Percentiles rank a stretch among this genome's conserved stretches.
Conservation (phyloP, 805 yeast genomes). For the Zygotorulaspora danielsina region DNA sequence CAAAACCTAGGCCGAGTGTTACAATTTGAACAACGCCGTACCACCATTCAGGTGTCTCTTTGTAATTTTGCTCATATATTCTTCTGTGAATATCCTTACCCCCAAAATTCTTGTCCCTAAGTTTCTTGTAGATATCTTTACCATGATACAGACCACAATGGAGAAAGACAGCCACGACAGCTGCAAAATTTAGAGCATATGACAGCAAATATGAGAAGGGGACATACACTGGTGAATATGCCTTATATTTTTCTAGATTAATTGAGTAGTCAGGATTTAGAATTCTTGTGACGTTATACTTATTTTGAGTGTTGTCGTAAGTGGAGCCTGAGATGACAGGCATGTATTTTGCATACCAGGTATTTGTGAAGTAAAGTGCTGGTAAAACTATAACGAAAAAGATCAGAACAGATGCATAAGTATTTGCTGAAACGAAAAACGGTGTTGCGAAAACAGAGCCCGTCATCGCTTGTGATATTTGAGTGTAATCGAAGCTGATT, state of each 20-base stretch:
- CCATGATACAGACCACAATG: constrained; percentile 59
- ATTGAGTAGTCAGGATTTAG: constrained; percentile 42
- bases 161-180: constrained; percentile 55
- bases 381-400: constrained; percentile 49
- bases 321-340: constrained; percentile 53
- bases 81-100: constrained; percentile 46
- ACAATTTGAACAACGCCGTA: constrained; percentile 37
- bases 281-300: constrained; percentile 47
- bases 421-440: constrained; percentile 37
- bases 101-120: constrained; percentile 41
- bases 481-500: constrained; percentile 55
- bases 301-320: constrained; percentile 44
- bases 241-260: constrained; percentile 43
- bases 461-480: constrained; percentile 44
- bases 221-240: constrained; percentile 55
- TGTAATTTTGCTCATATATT: constrained; percentile 48
- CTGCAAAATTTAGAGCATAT: constrained; percentile 58
- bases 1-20: constrained; percentile 31
- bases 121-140: constrained; percentile 45
- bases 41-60: constrained; percentile 77
- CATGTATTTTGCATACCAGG: constrained; percentile 55
- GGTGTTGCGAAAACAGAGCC: constrained; percentile 63
- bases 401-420: constrained; percentile 45
- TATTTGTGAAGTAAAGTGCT: constrained; percentile 49
- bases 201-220: constrained; percentile 54